phyloP scores from a whole-genome alignment of 208 protist species.

The Herpetomonas samuelpessoai region DNA sequence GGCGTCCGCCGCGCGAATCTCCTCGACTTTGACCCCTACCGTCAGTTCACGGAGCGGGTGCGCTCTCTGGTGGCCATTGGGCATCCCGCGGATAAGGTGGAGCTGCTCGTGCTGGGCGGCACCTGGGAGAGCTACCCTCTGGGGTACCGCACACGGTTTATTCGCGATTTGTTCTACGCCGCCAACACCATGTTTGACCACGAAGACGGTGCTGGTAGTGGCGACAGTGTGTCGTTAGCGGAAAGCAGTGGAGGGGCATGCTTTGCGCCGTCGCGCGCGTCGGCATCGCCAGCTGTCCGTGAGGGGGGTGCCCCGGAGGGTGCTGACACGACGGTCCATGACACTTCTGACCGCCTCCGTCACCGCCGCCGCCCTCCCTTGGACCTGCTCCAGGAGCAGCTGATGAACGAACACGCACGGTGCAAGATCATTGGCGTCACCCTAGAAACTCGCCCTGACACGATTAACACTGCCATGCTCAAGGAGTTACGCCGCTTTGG shows the following conservation, averaged over 20 bases:
- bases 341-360: not conserved
- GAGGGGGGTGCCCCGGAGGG: not conserved
- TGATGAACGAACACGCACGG: slow-evolving; percentile 90
- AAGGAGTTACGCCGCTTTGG: slow-evolving; percentile 90
- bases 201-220: slow-evolving; percentile 3
- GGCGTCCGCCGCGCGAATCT: slow-evolving; percentile 87
- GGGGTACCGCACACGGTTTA: slow-evolving; percentile 91
- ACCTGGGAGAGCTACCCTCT: slow-evolving; percentile 98
- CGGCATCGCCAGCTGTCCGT: not conserved
- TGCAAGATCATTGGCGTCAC: slow-evolving; percentile 99
- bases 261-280: no score
- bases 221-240: not conserved
- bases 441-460: slow-evolving; percentile 99
- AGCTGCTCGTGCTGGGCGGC: slow-evolving; percentile 99
- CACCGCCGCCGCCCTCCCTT: slow-evolving; percentile 42
- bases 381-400: slow-evolving; percentile 79
- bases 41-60: slow-evolving; percentile 85
- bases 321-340: not conserved
- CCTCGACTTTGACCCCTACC: slow-evolving; percentile 70
- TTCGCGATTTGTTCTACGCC: slow-evolving; percentile 90
- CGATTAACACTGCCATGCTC: slow-evolving; percentile 91
- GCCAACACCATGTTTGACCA: slow-evolving; percentile 78
- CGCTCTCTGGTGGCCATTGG: slow-evolving; percentile 80
- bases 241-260: no score
- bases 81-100: slow-evolving; percentile 94